Base-by-base conservation (phyloP, 495 filamentous ascomycete species). In the Daldinia grandis region DNA sequence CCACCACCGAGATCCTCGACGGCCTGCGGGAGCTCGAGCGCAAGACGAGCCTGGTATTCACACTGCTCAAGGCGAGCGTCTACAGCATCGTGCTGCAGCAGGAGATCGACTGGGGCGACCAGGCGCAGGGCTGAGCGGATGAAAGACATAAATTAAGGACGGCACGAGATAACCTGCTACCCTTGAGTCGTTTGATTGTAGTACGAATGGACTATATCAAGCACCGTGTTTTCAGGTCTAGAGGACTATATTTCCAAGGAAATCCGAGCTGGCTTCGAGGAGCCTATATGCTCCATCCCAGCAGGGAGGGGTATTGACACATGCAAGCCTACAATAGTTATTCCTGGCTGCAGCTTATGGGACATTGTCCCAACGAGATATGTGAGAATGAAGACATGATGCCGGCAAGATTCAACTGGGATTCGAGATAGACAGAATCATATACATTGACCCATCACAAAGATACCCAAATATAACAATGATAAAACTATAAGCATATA, bases 81-180 rank as follows among this genome's bases (percentile, higher is more conserved):
- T 98, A 98, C 79, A 95, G 91, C 77, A 98, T 99, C 83, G 94
- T 99, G 71, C 78, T 99, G 82, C 93, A 98, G 85, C 93, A 98
- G 84, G 91, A 98, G 87, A 95, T 96, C 62, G 88, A 85, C 68
- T 84, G 82, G 75, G 87, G 90, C 62, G 88, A 89, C 76, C 84
- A 87, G 19, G 42, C 68, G 19, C 54, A 59, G 3, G 68, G 60
- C 27, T 72, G 61, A 72, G 30, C 28, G 40, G 37, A 28, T 15
- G 0, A 27, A 17, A 14, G 49, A 25, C n/a, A 21, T 4, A 1
- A 54, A 19, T 12, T n/a, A 60, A 17, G 0, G 4, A 49, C 44
- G 14, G 30, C 27, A 56, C 7, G 15, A 40, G 17, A 50, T 10
- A 3, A 21, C n/a, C 24, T 17, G 9, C 17, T 5, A 17, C 6